phyloP scores from a whole-genome alignment of 1,139 yeast genomes.

The Saccharomycopsis phalli region DNA sequence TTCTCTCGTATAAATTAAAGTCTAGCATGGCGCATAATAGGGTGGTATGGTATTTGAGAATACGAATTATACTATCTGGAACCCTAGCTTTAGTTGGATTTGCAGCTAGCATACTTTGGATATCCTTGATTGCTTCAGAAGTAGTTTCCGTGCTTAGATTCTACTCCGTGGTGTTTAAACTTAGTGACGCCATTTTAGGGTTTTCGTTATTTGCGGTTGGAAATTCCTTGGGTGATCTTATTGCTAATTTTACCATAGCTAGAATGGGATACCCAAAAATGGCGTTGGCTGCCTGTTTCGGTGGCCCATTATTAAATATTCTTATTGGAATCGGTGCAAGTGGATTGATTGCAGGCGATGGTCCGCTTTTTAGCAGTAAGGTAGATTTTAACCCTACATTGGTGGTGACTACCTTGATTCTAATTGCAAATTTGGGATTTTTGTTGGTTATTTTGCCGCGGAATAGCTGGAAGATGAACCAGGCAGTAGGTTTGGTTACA shows the following conservation, averaged over 20 bases:
- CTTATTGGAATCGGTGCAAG: conserved; percentile 59
- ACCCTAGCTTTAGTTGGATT: conserved; percentile 54
- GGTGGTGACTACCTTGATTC: conserved; percentile 40
- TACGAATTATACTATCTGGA: too few species aligned
- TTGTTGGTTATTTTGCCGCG: conserved; percentile 48
- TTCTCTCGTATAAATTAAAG: too few species aligned
- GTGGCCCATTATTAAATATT: conserved; percentile 72
- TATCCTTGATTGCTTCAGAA: conserved; percentile 68
- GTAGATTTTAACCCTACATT: conserved; percentile 41
- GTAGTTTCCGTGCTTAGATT: conserved; percentile 61
- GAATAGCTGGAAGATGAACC: conserved; percentile 59
- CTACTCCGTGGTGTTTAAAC: conserved; percentile 46
- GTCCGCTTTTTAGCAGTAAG: conserved; percentile 23
- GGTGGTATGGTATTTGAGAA: too few species aligned
- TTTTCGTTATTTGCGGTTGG: conserved; percentile 88
- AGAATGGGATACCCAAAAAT: conserved; percentile 80
- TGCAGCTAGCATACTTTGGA: conserved; percentile 58
- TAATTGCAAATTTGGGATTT: conserved; percentile 45
- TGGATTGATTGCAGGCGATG: conserved; percentile 43
- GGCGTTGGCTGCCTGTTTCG: conserved; percentile 94
- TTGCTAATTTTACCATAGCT: conserved; percentile 79
- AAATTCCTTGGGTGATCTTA: conserved; percentile 82
- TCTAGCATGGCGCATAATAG: too few species aligned
- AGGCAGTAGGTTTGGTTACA: conserved; percentile 44
- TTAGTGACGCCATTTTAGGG: conserved; percentile 79